Conservation (phyloP, 805 yeast species). For the Komagataella pseudopastoris region DNA sequence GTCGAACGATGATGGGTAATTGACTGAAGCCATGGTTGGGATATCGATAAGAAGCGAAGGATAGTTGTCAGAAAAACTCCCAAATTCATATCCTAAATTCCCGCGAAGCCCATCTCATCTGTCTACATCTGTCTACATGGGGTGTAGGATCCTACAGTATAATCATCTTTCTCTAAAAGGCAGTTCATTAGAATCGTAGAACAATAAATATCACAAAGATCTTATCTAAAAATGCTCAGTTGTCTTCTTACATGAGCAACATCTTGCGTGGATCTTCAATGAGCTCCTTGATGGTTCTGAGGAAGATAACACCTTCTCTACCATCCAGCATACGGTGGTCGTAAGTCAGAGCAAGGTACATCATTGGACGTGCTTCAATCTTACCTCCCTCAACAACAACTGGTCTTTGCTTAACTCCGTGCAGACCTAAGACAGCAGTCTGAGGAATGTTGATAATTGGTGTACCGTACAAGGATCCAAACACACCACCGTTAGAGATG, state of each 20-base stretch:
- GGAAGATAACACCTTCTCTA: constrained; percentile 95
- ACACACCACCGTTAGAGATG: constrained; percentile 98
- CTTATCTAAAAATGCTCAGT: neutral
- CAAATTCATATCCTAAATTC: neutral
- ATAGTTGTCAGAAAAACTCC: neutral
- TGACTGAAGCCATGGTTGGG: constrained; percentile 19
- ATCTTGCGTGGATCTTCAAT: constrained; percentile 98
- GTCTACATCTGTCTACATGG: neutral
- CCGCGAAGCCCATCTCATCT: neutral
- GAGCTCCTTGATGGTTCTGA: constrained; percentile 90
- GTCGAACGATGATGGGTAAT: constrained; percentile 38
- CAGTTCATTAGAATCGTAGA: neutral
- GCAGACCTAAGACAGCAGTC: constrained; percentile 95
- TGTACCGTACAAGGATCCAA: constrained; percentile 95
- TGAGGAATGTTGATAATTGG: constrained; percentile 98
- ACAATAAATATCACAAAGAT: neutral
- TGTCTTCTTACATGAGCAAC: constrained; percentile 35
- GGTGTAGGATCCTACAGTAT: neutral
- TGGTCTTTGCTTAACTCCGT: constrained; percentile 95
- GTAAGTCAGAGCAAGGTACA: constrained; percentile 96
- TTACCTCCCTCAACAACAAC: constrained; percentile 85
- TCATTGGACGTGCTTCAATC: constrained; percentile 96
- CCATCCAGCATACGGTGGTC: constrained; percentile 98
- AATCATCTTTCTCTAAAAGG: neutral
- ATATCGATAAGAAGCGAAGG: neutral